Percentiles rank a stretch among this genome's conserved stretches.
phyloP scores from a whole-genome alignment of 1,284 basidiomycete genomes.

The Mycena sp. region DNA sequence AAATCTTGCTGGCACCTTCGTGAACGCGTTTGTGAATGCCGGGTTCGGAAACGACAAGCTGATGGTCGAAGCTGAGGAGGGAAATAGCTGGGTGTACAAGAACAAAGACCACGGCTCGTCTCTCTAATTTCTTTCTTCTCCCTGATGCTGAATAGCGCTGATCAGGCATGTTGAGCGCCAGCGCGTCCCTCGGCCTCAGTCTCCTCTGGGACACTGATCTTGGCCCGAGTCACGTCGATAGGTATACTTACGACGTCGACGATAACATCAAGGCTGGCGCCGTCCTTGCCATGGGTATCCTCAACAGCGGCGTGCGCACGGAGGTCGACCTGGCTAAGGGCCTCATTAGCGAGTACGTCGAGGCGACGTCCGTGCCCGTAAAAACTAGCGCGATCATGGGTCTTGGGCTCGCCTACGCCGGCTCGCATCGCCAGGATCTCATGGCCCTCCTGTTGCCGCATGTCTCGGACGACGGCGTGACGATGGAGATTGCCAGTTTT shows the following conservation, averaged over 20 bases:
- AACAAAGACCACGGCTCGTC: constrained; percentile 93
- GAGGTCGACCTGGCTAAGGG: constrained; percentile 96
- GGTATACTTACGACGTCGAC: constrained; percentile 96
- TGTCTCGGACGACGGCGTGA: constrained; percentile 81
- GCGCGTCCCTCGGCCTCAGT: constrained; percentile 93
- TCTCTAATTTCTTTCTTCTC: constrained; percentile 8
- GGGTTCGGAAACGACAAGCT: constrained; percentile 99
- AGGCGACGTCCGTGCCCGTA: constrained; percentile 86
- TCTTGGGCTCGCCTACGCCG: constrained; percentile 94
- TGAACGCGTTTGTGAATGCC: constrained; percentile 99
- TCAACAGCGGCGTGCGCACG: constrained; percentile 90
- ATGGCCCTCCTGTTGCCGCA: constrained; percentile 82
- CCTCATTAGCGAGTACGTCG: constrained; percentile 91
- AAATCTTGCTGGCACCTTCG: constrained; percentile 96
- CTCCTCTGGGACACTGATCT: constrained; percentile 97
- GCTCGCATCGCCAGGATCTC: constrained; percentile 91
- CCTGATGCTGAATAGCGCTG: constrained; percentile 5
- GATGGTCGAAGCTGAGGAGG: constrained; percentile 96
- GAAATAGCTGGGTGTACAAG: constrained; percentile 99
- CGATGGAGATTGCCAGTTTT: constrained; percentile 92
- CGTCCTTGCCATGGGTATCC: constrained; percentile 92
- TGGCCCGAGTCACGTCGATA: constrained; percentile 95
- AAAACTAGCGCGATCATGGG: constrained; percentile 92
- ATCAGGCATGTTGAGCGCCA: constrained; percentile 95
- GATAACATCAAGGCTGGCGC: constrained; percentile 99